A percentile compares a stretch with the other conserved stretches of the same genome.
These are phyloP conservation scores for Diaporthe helianthi DNA, from an alignment of 2,329 filamentous ascomycete genomes.

Conservation along the genomic window DNA sequence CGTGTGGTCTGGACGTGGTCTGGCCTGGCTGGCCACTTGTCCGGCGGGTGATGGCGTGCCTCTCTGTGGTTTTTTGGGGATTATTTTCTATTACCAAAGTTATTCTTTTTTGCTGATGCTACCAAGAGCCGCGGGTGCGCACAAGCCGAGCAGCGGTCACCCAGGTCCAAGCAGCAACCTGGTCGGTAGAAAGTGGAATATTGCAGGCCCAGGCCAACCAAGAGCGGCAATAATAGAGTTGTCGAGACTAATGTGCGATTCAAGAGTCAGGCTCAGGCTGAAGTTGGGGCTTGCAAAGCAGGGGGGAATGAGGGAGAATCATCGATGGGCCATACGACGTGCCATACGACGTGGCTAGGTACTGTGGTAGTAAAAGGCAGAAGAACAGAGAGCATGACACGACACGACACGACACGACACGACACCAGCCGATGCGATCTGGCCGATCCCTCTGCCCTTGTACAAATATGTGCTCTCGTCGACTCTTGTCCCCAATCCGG, in stretches of 20 bases:
- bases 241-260: constrained; percentile 24
- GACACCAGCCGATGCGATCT: background rate
- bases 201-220: constrained; percentile 31
- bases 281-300: background rate
- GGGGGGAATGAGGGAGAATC: constrained; percentile 1
- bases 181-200: constrained; percentile 25
- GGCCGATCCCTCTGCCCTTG: constrained; percentile 11
- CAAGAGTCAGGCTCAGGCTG: constrained; percentile 13
- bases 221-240: constrained; percentile 33
- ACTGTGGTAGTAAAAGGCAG: no score
- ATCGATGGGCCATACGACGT: background rate
- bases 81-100: no score
- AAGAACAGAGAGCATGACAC: constrained; percentile 17
- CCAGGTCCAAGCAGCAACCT: constrained; percentile 24
- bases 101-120: background rate
- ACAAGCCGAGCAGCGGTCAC: constrained; percentile 36
- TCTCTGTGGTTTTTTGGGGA: no score
- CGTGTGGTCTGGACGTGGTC: background rate
- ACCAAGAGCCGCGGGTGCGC: constrained; percentile 19
- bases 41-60: constrained; percentile 15
- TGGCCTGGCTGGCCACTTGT: background rate
- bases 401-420: constrained; percentile 9
- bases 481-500: background rate
- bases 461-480: background rate
- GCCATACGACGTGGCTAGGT: background rate